Evolutionary conservation across 768 basidiomycete genomes (phyloP).

Genomic region (Phanerochaete sordida): DNA sequence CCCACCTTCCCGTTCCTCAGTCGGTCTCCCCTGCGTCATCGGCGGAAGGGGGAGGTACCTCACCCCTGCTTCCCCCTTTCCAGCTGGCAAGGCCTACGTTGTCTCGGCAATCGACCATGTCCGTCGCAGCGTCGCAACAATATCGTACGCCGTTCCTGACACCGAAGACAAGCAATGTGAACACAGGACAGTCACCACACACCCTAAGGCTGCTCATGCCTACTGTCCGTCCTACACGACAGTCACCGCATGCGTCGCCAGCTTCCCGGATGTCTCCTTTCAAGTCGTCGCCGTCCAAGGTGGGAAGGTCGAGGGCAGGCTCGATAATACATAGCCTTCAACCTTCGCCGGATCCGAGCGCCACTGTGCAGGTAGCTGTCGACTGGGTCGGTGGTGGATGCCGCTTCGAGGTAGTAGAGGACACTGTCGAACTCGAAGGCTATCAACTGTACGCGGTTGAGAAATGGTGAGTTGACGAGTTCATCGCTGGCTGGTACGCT

Average conservation of each 20-base stretch:
- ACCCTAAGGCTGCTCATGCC: slow-evolving; percentile 22
- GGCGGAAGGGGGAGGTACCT: background rate
- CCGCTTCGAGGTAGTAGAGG: slow-evolving; percentile 47
- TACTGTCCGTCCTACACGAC: slow-evolving; percentile 17
- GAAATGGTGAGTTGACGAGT: slow-evolving; percentile 53
- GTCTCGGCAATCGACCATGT: slow-evolving; percentile 12
- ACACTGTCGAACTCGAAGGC: slow-evolving; percentile 48
- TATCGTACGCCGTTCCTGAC: slow-evolving; percentile 16
- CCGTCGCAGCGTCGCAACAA: slow-evolving; percentile 6
- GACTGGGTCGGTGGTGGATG: slow-evolving; percentile 42
- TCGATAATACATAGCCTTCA: slow-evolving; percentile 17
- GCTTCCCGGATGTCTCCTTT: background rate
- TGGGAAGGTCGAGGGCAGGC: slow-evolving; percentile 19
- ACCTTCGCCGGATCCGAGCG: slow-evolving; percentile 17
- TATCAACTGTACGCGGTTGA: slow-evolving; percentile 87
- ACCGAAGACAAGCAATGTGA: slow-evolving; percentile 16
- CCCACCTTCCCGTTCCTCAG: slow-evolving; percentile 4
- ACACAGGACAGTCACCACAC: background rate
- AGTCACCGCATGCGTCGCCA: slow-evolving; percentile 5
- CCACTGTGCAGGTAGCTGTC: slow-evolving; percentile 5
- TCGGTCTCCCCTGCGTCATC: slow-evolving; percentile 7
- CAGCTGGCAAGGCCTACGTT: slow-evolving; percentile 3
- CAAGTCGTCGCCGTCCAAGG: slow-evolving; percentile 17
- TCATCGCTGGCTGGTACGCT: background rate
- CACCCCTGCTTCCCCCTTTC: slow-evolving; percentile 11